Evolutionary conservation across 805 yeast genomes (phyloP), one percentile per base, ranked within the genome.

Genomic region (Zygosaccharomyces pseudorouxii): DNA sequence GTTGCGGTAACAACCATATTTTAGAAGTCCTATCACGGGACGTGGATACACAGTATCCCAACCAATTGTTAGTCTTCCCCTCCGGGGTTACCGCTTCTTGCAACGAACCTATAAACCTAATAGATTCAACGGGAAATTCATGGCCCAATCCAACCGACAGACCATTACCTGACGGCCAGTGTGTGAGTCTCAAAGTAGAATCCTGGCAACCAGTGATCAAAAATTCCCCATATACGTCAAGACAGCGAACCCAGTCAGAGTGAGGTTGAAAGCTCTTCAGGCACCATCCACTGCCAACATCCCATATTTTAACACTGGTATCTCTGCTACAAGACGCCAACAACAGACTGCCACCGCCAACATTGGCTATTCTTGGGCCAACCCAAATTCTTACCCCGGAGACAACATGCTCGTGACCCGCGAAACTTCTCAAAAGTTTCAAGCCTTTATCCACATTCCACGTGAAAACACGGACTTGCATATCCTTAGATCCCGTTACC

Each of bases 351-450:
- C 37, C 37, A 14, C 37, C 37, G 16, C 37, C 37, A 16, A 33
- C 16, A 14, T 33, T 33, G 11, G 37, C 16, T 10, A 20, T 33
- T 9, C 37, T 33, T 33, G 37, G 37, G 16, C 37, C 37, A 60
- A 39, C 44, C 42, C 55, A 53, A 3, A 85, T 82, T 11, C 71
- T 68, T 6, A 87, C 71, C 0, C 79, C 69, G 0, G 95, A 86
- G 0, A 90, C 81, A 1, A 93, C 79, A 63, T 90, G 96, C 51
- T 89, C 95, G 67, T 90, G 98, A 10, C 97, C 97, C 0, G 81
- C 69, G 19, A 90, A 67, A 0, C 89, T 80, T 31, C 88, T 73
- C 1, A 79, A 62, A 39, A 83, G 77, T 36, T 72, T 74, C 58
- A 77, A 76, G 11, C 77, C 71, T 27, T 64, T 57, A 4, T 31